A percentile compares a stretch with the other conserved stretches of the same genome.
phyloP scores from a whole-genome alignment of 768 basidiomycete genomes.

The Russula olivacea region DNA sequence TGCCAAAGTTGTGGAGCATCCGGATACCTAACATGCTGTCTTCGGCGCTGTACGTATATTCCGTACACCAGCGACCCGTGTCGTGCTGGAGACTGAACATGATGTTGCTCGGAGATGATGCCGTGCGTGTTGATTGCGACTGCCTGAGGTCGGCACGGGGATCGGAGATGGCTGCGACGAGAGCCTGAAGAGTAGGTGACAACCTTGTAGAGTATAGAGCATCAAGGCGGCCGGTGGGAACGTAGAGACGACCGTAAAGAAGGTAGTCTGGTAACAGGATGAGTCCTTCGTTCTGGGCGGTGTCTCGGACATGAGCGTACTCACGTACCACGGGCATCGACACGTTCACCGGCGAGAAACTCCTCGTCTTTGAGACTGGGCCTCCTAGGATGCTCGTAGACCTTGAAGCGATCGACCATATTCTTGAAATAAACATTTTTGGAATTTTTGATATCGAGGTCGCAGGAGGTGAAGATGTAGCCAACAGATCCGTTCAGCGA shows the following conservation, averaged over 20 bases:
- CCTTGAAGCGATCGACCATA: constrained; percentile 82
- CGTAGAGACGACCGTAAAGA: constrained; percentile 85
- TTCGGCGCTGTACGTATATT: constrained; percentile 91
- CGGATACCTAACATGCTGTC: constrained; percentile 91
- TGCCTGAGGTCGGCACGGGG: constrained; percentile 48
- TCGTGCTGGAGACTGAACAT: constrained; percentile 90
- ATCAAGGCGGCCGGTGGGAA: constrained; percentile 83
- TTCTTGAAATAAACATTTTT: constrained; percentile 76
- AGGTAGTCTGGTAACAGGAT: constrained; percentile 64
- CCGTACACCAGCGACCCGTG: constrained; percentile 85
- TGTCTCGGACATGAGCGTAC: not conserved
- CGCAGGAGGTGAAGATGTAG: constrained; percentile 89
- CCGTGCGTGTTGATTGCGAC: constrained; percentile 39
- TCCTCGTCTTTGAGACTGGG: constrained; percentile 76
- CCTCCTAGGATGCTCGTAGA: constrained; percentile 73
- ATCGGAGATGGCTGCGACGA: constrained; percentile 84
- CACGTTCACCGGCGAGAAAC: constrained; percentile 74
- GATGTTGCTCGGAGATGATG: constrained; percentile 51
- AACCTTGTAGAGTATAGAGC: constrained; percentile 83
- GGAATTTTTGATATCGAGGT: constrained; percentile 64
- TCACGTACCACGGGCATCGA: constrained; percentile 65
- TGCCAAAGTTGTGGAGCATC: constrained; percentile 89
- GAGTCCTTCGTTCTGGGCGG: not conserved
- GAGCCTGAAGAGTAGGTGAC: constrained; percentile 69
- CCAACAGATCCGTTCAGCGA: constrained; percentile 89